Base-by-base conservation (phyloP, 2,329 filamentous ascomycete genomes). In the Exophiala alcalophila region DNA sequence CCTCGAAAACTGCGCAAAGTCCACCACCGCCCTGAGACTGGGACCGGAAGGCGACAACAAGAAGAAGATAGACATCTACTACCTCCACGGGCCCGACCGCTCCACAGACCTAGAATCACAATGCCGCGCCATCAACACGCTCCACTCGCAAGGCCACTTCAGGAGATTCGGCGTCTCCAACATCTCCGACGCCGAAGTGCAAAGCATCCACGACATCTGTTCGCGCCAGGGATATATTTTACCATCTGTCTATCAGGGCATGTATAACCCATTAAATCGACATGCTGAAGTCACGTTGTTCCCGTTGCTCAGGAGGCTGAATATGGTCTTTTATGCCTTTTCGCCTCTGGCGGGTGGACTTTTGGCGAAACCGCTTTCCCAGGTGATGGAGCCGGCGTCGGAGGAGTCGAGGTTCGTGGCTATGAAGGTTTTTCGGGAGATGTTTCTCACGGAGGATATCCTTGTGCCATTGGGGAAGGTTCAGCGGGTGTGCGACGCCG, bases 131-230 rank as follows among this genome's bases (percentile, higher is more conserved):
- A 62, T 66, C 30, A 49, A 59, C 15, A 51, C 54, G n/a, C 60
- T 65, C 44, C 49, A 64, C 4, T 37, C 49, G 4, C 21, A 45
- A 15, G 61, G 61, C 9, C 54, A 57, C 30, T 62, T 61, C 39
- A 54, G 58, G n/a, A 40, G 44, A 2, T 64, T 65, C 53, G 65
- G 66, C 1, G 54, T 69, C 0, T 65, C 62, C 10, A 68, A 69
- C 37, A 54, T 64, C 5, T 42, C 56, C 1, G 54, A 58, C 0
- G 41, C 54, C 3, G 49, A 59, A 14, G 53, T 68, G 1, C 45
- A 59, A 34, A 33, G 58, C 8, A 61, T 63, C 16, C 38, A 67
- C 9, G 48, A 52, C 2, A 50, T 67, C 9, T 67, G 64, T 45
- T 58, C 61, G n/a, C 21, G 55, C 21, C 55, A 64, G 5, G 55